Conservation (phyloP, 2,329 filamentous ascomycete genomes). For the Aspergillus udagawae region DNA sequence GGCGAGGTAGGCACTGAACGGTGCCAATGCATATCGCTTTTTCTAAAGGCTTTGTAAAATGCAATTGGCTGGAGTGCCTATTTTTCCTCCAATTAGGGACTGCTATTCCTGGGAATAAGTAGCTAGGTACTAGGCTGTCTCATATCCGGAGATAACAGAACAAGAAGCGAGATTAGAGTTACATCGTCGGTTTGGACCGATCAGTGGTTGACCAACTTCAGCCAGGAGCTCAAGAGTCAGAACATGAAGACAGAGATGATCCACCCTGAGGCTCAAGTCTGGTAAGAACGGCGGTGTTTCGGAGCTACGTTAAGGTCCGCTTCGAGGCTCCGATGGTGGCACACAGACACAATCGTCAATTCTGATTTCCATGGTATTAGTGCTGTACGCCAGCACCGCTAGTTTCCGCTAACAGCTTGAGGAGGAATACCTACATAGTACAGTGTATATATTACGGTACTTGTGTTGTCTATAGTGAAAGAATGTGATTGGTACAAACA, state of each 20-base stretch:
- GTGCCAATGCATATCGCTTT: too few species aligned
- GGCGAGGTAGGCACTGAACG: background rate
- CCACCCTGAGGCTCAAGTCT: background rate
- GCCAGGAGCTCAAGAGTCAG: background rate
- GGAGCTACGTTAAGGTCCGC: background rate
- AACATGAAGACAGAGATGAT: background rate
- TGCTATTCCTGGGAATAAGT: background rate
- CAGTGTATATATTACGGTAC: background rate
- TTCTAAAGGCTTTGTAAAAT: too few species aligned
- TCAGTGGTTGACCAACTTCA: background rate
- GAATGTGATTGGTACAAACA: background rate
- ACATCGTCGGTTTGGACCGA: background rate
- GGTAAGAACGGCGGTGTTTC: background rate
- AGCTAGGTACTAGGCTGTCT: background rate
- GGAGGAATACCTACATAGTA: background rate
- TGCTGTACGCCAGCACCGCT: background rate
- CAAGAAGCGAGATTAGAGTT: background rate
- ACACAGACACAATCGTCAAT: background rate
- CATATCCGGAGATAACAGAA: background rate
- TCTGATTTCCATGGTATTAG: background rate
- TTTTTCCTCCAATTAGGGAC: background rate
- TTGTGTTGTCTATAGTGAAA: background rate
- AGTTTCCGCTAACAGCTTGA: background rate
- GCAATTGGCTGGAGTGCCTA: background rate
- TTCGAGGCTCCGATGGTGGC: background rate